Percentiles rank a stretch among this genome's conserved stretches.
Conservation (phyloP, 2,329 filamentous ascomycete genomes). For the Aspergillus viridinutans region DNA sequence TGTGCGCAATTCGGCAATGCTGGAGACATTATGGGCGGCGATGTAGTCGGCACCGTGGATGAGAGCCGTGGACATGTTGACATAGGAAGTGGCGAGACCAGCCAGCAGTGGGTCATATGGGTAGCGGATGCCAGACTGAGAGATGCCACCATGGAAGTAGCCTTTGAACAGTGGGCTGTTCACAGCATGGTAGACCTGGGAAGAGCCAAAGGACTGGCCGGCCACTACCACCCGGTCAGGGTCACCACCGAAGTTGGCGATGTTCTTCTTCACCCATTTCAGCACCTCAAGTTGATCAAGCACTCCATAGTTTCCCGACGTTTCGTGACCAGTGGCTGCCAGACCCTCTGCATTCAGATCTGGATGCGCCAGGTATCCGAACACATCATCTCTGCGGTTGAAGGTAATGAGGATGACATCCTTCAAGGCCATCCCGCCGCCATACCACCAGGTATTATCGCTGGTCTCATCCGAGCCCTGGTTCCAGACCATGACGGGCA, state of each 20-base stretch:
- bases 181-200: slow-evolving; percentile 28
- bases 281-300: slow-evolving; percentile 53
- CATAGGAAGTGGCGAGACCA: slow-evolving; percentile 27
- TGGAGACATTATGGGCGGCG: slow-evolving; percentile 20
- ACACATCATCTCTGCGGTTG: slow-evolving; percentile 25
- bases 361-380: slow-evolving; percentile 24
- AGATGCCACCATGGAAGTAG: slow-evolving; percentile 28
- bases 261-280: slow-evolving; percentile 52
- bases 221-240: slow-evolving; percentile 44
- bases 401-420: slow-evolving; percentile 27
- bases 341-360: slow-evolving; percentile 23
- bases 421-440: slow-evolving; percentile 27
- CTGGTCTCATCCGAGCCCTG: slow-evolving; percentile 25
- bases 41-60: slow-evolving; percentile 24
- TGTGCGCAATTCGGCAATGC: slow-evolving; percentile 18
- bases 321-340: slow-evolving; percentile 18
- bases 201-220: slow-evolving; percentile 28
- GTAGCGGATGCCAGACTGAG: slow-evolving; percentile 27
- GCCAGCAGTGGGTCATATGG: slow-evolving; percentile 26
- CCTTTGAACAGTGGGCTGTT: slow-evolving; percentile 28
- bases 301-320: slow-evolving; percentile 36
- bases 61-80: slow-evolving; percentile 24
- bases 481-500: slow-evolving; percentile 29
- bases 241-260: slow-evolving; percentile 52
- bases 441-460: slow-evolving; percentile 22